Conservation (phyloP, 176 grass and related monocot species). For the Aegilops umbellulata region DNA sequence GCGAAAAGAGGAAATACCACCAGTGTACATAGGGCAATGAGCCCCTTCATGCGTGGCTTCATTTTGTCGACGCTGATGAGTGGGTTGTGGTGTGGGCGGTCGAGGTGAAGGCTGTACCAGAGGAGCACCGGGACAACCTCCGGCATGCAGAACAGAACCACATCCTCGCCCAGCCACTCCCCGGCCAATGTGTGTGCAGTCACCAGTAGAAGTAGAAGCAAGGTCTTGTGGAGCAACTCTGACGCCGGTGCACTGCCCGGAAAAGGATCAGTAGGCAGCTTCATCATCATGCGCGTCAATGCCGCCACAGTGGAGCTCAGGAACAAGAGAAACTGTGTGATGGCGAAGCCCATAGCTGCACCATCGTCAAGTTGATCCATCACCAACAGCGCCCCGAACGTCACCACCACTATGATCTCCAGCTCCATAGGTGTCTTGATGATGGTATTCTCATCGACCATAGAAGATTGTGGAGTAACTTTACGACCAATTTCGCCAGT, state of each 20-base stretch:
- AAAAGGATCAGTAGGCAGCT: not conserved
- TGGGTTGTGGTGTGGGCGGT: not conserved
- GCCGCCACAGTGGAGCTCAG: constrained; percentile 10
- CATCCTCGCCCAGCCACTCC: not conserved
- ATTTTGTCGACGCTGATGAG: not conserved
- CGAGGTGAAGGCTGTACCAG: constrained; percentile 12
- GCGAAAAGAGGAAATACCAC: not conserved
- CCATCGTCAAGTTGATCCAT: not conserved
- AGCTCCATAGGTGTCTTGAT: not conserved
- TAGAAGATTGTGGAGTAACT: not conserved
- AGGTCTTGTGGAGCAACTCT: not conserved
- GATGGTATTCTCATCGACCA: not conserved
- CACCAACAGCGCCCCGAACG: not conserved
- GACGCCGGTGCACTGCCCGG: not conserved
- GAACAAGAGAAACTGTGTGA: constrained; percentile 18
- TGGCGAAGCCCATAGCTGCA: not conserved
- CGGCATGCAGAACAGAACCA: not conserved
- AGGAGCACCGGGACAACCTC: constrained; percentile 12
- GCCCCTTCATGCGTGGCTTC: not conserved
- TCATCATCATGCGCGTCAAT: not conserved
- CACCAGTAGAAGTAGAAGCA: not conserved
- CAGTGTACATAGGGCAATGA: not conserved
- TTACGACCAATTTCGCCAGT: not conserved
- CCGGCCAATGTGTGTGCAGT: not conserved
- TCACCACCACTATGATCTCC: not conserved